Conservation (phyloP, 2,329 filamentous ascomycete species). For the Macrophomina phaseolina region DNA sequence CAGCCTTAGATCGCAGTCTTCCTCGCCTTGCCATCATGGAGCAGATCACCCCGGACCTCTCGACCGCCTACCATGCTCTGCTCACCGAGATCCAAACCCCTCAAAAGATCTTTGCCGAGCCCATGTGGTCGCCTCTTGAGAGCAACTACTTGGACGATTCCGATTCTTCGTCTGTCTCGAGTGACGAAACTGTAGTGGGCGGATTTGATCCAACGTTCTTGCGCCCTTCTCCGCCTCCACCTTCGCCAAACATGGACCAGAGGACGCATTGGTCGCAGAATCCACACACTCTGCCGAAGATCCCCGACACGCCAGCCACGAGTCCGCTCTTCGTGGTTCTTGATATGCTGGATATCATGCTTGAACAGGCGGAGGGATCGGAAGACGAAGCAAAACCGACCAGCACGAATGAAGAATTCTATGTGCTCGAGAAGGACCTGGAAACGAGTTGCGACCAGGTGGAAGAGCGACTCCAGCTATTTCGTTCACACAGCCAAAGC, state of each 20-base stretch:
- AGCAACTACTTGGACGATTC: conserved; percentile 17
- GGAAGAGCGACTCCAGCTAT: conserved; percentile 9
- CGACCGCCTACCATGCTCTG: conserved; percentile 22
- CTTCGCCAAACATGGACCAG: conserved; percentile 14
- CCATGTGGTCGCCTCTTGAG: conserved; percentile 3
- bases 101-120: conserved; percentile 1
- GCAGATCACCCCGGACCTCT: conserved; percentile 23
- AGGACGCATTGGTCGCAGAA: not conserved
- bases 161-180: not conserved
- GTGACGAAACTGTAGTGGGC: conserved; percentile 13
- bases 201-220: conserved; percentile 4
- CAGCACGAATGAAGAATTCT: not conserved
- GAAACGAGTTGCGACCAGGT: not conserved
- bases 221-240: conserved; percentile 15
- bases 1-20: conserved; percentile 3
- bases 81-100: conserved; percentile 23
- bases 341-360: conserved; percentile 26
- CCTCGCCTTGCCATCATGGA: conserved; percentile 12
- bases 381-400: not conserved
- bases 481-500: conserved; percentile 12
- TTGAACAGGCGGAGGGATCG: not conserved
- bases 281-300: not conserved
- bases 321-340: conserved; percentile 22
- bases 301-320: conserved; percentile 14
- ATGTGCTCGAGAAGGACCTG: conserved; percentile 3